phyloP scores from a whole-genome alignment of 768 basidiomycete species.

The Amanita jacksonii region DNA sequence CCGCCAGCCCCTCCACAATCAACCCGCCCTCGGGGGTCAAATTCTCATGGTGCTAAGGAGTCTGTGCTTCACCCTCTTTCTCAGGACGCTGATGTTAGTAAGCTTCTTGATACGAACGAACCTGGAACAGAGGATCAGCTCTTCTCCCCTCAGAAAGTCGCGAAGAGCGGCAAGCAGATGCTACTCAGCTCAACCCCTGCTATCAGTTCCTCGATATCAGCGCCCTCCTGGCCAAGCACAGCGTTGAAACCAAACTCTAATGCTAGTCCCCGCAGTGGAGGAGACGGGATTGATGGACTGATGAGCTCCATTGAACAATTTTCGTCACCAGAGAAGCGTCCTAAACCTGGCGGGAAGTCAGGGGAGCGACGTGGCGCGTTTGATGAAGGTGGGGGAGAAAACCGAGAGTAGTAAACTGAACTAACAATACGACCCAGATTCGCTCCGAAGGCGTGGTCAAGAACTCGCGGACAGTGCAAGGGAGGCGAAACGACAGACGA shows the following conservation, averaged over 20 bases:
- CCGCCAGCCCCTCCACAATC: not conserved
- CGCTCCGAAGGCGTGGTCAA: conserved; percentile 1
- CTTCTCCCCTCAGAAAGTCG: too few species aligned
- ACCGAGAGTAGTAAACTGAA: too few species aligned
- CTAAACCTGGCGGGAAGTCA: too few species aligned
- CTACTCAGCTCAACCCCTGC: too few species aligned
- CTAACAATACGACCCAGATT: not conserved
- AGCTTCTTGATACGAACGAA: not conserved
- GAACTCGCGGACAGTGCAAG: conserved; percentile 1
- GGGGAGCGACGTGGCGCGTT: too few species aligned
- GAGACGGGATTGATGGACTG: not conserved
- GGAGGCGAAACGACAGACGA: not conserved
- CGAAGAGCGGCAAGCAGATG: too few species aligned
- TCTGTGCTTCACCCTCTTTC: not conserved
- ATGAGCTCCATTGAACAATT: conserved; percentile 7
- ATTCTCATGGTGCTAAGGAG: too few species aligned
- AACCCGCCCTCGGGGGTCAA: too few species aligned
- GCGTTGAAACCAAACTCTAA: too few species aligned
- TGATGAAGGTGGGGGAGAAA: too few species aligned
- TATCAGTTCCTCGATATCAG: too few species aligned
- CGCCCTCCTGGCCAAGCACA: too few species aligned
- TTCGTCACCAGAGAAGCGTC: conserved; percentile 3
- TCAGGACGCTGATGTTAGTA: not conserved
- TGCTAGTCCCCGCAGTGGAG: not conserved
- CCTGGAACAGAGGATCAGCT: not conserved